These are phyloP conservation scores for Pleoardoris graminearum DNA, from an alignment of 2,329 filamentous ascomycete species.

Conservation along the genomic window DNA sequence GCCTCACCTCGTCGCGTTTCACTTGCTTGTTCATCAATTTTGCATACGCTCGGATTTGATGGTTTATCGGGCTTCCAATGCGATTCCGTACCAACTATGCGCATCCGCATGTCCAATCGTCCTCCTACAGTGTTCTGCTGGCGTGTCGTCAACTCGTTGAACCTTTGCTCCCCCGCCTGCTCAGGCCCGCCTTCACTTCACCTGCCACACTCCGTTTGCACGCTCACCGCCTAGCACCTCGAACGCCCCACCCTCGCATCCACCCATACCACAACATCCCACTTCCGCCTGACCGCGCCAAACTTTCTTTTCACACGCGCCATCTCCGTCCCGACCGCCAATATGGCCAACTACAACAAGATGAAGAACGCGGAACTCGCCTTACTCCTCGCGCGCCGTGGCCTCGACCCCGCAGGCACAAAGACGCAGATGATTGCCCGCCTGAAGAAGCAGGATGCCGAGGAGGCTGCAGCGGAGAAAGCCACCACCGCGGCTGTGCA, in stretches of 20 bases:
- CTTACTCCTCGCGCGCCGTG: conserved; percentile 71
- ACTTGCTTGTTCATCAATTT: not conserved
- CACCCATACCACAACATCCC: not conserved
- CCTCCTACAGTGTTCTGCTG: too few relatives aligned
- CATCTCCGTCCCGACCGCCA: conserved; percentile 7
- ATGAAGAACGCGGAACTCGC: conserved; percentile 79
- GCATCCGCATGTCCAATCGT: too few relatives aligned
- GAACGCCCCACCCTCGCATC: not conserved
- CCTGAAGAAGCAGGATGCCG: conserved; percentile 9
- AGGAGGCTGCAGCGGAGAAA: not conserved
- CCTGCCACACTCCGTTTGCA: not conserved
- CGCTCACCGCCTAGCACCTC: not conserved
- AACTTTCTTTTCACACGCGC: too few relatives aligned
- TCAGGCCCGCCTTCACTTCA: not conserved
- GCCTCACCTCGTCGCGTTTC: not conserved
- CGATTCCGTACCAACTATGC: too few relatives aligned
- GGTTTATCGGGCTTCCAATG: too few relatives aligned
- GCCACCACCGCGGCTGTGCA: not conserved
- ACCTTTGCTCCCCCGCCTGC: not conserved
- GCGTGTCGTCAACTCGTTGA: too few relatives aligned
- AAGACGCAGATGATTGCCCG: conserved; percentile 11
- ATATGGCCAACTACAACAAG: conserved; percentile 65
- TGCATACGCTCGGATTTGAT: too few relatives aligned
- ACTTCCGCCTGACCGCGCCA: too few relatives aligned
- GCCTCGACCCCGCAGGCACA: conserved; percentile 49